Evolutionary conservation across 139 green algal genomes (phyloP).

Genomic region (Volvox reticuliferus): DNA sequence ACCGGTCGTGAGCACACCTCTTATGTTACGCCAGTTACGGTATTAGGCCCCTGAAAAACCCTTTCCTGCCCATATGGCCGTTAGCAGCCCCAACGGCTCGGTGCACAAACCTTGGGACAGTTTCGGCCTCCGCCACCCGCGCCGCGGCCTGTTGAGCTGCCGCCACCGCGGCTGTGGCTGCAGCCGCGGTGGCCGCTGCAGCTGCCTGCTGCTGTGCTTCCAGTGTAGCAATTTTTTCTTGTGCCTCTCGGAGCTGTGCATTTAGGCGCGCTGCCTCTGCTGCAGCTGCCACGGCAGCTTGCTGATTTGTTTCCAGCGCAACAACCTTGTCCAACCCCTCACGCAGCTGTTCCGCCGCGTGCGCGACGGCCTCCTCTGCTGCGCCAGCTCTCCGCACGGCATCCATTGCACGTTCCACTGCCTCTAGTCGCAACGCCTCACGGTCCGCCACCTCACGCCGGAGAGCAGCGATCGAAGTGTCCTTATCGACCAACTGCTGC

Average conservation of each 20-base stretch:
- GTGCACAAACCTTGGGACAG: neutral
- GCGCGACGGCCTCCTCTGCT: slow-evolving; percentile 11
- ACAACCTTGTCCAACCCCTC: slow-evolving; percentile 5
- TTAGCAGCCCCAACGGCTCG: too few relatives aligned
- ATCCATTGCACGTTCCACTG: slow-evolving; percentile 36
- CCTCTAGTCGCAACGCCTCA: slow-evolving; percentile 27
- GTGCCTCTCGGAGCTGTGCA: slow-evolving; percentile 9
- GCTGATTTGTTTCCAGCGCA: slow-evolving; percentile 19
- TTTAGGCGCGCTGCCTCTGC: neutral
- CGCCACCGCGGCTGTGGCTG: neutral
- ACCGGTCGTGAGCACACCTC: too few relatives aligned
- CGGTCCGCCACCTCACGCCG: neutral
- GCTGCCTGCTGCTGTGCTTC: slow-evolving; percentile 24
- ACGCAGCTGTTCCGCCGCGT: slow-evolving; percentile 1
- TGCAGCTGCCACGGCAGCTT: neutral
- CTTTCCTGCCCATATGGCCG: too few relatives aligned
- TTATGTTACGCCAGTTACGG: too few relatives aligned
- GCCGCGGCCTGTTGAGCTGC: neutral
- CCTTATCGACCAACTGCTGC: slow-evolving; percentile 17
- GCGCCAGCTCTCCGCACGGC: slow-evolving; percentile 26
- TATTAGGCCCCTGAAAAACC: too few relatives aligned
- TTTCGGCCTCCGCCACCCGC: slow-evolving; percentile 1
- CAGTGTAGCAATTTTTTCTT: neutral
- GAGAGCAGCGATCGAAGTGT: neutral
- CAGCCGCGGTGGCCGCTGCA: neutral